Evolutionary conservation across 306 rosid genomes (phyloP).

Genomic region (Quillaja saponaria): DNA sequence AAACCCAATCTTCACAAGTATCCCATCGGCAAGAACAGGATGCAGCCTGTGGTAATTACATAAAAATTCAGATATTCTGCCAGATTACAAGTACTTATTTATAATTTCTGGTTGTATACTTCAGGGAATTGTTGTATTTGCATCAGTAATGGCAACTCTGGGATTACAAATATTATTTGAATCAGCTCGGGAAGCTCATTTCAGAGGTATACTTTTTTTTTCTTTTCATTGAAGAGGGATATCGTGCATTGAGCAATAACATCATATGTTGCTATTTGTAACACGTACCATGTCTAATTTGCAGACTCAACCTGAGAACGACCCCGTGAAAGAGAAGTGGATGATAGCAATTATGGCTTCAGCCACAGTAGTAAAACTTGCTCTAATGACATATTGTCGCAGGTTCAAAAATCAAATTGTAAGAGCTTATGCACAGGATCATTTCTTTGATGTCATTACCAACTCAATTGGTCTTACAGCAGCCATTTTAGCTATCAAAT

Average conservation of each 20-base stretch:
- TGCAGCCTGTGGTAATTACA: conserved; percentile 91
- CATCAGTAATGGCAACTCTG: conserved; percentile 92
- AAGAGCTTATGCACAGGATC: conserved; percentile 86
- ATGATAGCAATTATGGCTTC: conserved; percentile 85
- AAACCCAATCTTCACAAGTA: conserved; percentile 69
- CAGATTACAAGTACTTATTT: no score
- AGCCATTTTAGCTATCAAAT: conserved; percentile 74
- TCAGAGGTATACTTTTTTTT: conserved; percentile 65
- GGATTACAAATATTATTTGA: conserved; percentile 84
- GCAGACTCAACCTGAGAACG: conserved; percentile 70
- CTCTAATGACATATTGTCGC: conserved; percentile 68
- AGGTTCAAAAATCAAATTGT: conserved; percentile 83
- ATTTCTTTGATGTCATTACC: conserved; percentile 87
- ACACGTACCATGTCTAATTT: not conserved
- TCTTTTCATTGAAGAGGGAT: no score
- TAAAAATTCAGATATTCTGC: no score
- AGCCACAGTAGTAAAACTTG: conserved; percentile 58
- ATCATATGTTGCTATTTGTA: no score
- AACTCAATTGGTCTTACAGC: conserved; percentile 74
- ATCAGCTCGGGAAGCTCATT: conserved; percentile 67
- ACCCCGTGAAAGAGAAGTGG: conserved; percentile 72
- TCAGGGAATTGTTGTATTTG: conserved; percentile 90
- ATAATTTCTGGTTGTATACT: conserved; percentile 13
- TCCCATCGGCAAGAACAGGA: conserved; percentile 85
- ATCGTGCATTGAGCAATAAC: no score